A percentile compares a stretch with the other conserved stretches of the same genome.
These are phyloP conservation scores for Fusarium sp. DNA, from an alignment of 2,329 filamentous ascomycete species.

Conservation along the genomic window DNA sequence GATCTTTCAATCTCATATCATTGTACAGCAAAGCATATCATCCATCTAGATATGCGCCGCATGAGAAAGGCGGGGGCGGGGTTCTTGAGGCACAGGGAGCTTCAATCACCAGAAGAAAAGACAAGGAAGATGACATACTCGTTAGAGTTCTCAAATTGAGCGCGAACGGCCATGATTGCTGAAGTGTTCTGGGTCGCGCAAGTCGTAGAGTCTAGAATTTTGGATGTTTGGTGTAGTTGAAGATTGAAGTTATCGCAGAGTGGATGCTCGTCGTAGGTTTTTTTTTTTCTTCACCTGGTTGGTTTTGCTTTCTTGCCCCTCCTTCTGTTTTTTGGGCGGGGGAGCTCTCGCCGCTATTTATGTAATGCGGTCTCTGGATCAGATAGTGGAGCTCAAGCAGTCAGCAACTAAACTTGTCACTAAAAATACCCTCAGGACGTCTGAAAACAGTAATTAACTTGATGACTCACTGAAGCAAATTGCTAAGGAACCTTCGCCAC, in stretches of 20 bases:
- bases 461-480: constrained; percentile 19
- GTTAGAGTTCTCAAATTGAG: constrained; percentile 90
- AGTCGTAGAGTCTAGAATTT: constrained; percentile 35
- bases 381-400: constrained; percentile 7
- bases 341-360: constrained; percentile 42
- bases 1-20: neutral
- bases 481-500: constrained; percentile 13
- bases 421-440: neutral
- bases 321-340: neutral
- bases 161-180: constrained; percentile 72
- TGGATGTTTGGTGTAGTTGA: constrained; percentile 4
- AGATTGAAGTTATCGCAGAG: constrained; percentile 29
- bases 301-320: constrained; percentile 3
- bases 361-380: constrained; percentile 31
- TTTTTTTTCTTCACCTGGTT: constrained; percentile 28
- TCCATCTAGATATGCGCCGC: neutral
- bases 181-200: constrained; percentile 27
- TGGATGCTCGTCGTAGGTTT: constrained; percentile 32
- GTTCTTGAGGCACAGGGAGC: constrained; percentile 28
- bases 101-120: constrained; percentile 4
- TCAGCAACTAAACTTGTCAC: constrained; percentile 1
- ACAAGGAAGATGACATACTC: constrained; percentile 69
- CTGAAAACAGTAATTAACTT: constrained; percentile 19
- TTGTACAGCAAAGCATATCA: neutral
- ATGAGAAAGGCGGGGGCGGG: constrained; percentile 44